Evolutionary conservation across 2,329 filamentous ascomycete species (phyloP).

Genomic region (Aspergillus pseudotamarii): DNA sequence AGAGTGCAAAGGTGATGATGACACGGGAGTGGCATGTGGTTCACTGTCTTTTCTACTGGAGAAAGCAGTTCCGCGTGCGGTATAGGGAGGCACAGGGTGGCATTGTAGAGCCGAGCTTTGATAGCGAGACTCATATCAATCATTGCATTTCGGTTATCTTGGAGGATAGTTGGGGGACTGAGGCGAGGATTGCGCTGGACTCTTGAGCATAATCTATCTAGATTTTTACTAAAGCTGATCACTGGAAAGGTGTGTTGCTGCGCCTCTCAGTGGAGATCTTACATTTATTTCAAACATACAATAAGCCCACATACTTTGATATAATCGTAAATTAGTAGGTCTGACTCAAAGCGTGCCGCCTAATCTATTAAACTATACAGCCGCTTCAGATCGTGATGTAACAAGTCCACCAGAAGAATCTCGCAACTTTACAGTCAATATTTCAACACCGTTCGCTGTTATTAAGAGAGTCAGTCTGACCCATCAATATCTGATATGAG

Average conservation of each 20-base stretch:
- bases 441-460: too few relatives aligned
- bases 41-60: not conserved
- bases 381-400: too few relatives aligned
- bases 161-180: not conserved
- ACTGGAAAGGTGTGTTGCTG: not conserved
- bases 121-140: not conserved
- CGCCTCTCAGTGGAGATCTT: not conserved
- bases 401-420: too few relatives aligned
- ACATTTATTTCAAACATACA: too few relatives aligned
- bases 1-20: not conserved
- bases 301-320: too few relatives aligned
- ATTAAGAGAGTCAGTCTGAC: too few relatives aligned
- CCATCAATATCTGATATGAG: too few relatives aligned
- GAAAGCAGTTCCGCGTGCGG: not conserved
- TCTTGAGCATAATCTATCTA: not conserved
- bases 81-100: not conserved
- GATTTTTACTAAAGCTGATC: not conserved
- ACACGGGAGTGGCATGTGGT: not conserved
- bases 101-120: not conserved
- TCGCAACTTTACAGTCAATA: too few relatives aligned
- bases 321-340: too few relatives aligned
- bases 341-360: too few relatives aligned
- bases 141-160: not conserved
- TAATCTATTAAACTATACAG: too few relatives aligned
- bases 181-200: not conserved